Conservation (phyloP, 495 filamentous ascomycete species). For the Tetracladium setigerum region DNA sequence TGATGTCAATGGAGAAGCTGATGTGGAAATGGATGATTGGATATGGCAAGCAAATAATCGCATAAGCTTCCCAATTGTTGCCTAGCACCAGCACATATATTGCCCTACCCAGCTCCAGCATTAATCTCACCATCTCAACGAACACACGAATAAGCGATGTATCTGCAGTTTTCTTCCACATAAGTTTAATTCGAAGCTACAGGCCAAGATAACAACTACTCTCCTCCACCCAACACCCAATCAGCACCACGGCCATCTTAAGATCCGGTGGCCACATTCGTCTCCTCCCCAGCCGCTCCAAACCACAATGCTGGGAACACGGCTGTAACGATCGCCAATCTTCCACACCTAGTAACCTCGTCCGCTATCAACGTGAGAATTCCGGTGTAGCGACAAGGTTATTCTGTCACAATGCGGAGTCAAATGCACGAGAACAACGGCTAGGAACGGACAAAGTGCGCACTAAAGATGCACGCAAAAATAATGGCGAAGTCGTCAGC, state of each 20-base stretch:
- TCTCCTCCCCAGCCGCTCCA: constrained; percentile 67
- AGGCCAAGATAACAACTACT: no score
- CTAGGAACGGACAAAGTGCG: constrained; percentile 77
- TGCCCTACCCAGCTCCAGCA: no score
- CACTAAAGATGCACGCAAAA: constrained; percentile 78
- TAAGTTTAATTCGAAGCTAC: no score
- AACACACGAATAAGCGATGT: no score
- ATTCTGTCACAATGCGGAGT: constrained; percentile 78
- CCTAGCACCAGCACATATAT: no score
- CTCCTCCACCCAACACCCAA: no score
- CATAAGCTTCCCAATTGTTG: no score
- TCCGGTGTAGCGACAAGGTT: constrained; percentile 82
- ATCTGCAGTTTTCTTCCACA: no score
- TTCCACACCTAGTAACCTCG: constrained; percentile 89
- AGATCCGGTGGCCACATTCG: constrained; percentile 46
- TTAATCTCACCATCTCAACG: no score
- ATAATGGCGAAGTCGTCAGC: constrained; percentile 34
- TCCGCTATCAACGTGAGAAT: constrained; percentile 90
- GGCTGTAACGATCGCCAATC: constrained; percentile 92
- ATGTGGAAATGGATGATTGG: no score
- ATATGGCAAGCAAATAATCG: no score
- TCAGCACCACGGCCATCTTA: constrained; percentile 2
- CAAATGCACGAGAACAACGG: constrained; percentile 86
- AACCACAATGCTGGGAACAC: constrained; percentile 93
- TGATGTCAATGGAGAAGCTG: no score